Evolutionary conservation across 2,329 filamentous ascomycete species (phyloP).

Genomic region (Ophiosphaerella herpotricha): DNA sequence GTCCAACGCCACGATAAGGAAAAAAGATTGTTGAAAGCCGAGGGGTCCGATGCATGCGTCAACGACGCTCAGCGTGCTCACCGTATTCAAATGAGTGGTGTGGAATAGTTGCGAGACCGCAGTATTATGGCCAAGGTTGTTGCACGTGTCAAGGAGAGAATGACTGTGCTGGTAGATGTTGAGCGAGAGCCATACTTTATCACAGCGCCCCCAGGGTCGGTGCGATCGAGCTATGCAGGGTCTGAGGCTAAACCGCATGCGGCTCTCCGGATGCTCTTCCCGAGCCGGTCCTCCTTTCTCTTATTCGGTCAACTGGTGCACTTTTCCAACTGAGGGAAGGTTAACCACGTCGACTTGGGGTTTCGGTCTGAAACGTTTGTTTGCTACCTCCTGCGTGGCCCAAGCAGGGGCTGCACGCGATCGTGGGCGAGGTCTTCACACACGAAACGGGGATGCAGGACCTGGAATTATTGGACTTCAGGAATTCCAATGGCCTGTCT

Average conservation of each 20-base stretch:
- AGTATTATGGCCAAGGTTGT: neutral
- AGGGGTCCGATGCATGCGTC: neutral
- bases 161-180: neutral
- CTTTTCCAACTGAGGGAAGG: constrained; percentile 3
- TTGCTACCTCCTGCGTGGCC: constrained; percentile 8
- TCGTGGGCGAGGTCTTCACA: neutral
- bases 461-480: no score
- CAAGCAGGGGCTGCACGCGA: neutral
- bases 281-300: constrained; percentile 3
- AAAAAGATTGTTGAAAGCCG: constrained; percentile 5
- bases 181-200: constrained; percentile 12
- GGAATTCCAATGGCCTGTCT: no score
- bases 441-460: no score
- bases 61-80: neutral
- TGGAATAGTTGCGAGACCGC: neutral
- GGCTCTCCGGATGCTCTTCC: constrained; percentile 5
- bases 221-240: constrained; percentile 16
- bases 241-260: constrained; percentile 9
- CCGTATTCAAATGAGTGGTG: neutral
- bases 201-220: constrained; percentile 5
- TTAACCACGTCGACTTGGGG: constrained; percentile 1
- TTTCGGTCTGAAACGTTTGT: constrained; percentile 2
- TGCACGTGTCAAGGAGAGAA: neutral
- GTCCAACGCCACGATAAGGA: constrained; percentile 16
- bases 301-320: neutral